A percentile compares a stretch with the other conserved stretches of the same genome.
These are phyloP conservation scores for Aureobasidium pullulans DNA, from an alignment of 2,329 filamentous ascomycete species.

Conservation along the genomic window DNA sequence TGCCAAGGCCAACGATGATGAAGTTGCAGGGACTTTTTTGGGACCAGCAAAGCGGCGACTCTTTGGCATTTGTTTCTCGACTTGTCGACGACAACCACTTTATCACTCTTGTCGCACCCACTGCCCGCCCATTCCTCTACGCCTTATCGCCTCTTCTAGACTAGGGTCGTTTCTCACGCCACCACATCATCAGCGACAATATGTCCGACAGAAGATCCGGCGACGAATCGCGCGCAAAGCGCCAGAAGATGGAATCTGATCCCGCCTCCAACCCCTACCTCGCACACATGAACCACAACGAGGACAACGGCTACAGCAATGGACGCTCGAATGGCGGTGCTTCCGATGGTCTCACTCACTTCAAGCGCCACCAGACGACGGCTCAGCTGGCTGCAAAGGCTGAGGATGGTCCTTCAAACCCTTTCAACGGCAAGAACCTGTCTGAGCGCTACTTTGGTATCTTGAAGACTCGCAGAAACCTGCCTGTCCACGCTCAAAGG, in stretches of 20 bases:
- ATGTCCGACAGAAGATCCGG: conserved; percentile 53
- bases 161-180: background rate
- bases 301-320: conserved; percentile 21
- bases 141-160: background rate
- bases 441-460: conserved; percentile 86
- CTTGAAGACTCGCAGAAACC: conserved; percentile 69
- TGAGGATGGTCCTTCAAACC: conserved; percentile 76
- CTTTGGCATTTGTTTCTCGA: background rate
- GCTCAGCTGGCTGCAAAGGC: conserved; percentile 62
- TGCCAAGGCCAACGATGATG: conserved; percentile 7
- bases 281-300: conserved; percentile 69
- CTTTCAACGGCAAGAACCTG: conserved; percentile 72
- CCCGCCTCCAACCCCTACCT: conserved; percentile 75
- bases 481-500: conserved; percentile 89
- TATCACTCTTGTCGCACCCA: background rate
- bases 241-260: conserved; percentile 48
- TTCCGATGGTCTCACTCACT: conserved; percentile 44
- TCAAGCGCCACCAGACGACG: conserved; percentile 75
- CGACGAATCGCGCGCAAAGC: conserved; percentile 46
- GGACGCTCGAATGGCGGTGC: conserved; percentile 26
- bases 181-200: background rate
- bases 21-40: conserved; percentile 13
- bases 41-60: background rate
- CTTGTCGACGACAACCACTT: background rate
- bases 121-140: background rate